Base-by-base conservation (phyloP, 2,329 filamentous ascomycete genomes). In the Cadophora gregata region DNA sequence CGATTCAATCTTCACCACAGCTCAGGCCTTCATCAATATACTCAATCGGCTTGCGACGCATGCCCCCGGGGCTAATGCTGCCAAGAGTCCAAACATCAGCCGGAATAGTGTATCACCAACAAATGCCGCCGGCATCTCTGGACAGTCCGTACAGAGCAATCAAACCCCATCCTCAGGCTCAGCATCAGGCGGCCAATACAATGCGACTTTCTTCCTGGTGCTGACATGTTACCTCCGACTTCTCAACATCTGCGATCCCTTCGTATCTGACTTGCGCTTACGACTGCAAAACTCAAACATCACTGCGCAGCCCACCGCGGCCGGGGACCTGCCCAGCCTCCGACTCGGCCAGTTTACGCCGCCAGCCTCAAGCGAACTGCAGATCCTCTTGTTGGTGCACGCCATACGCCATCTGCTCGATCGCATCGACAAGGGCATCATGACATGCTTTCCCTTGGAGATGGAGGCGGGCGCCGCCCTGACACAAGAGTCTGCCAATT, bases 201-300 rank as follows among this genome's bases (percentile, higher is more conserved):
- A 56, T 56, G 53, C 31, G 8, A 56, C 24, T 33, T 56, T 56
- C 31, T 56, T 56, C 31, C 53, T 56, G 16, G 53, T 56, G 29
- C 53, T 56, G 27, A 56, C 53, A 6, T 56, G 53, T 29, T 56
- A 56, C 16, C 53, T 56, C 19, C 53, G 53, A 36, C 53, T 56
- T 6, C 53, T 56, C 53, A 36, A 56, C 24, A 36, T 56, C 4
- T 36, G 27, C 27, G 27, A 56, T n/a, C 53, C 53, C 6, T 56
- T 56, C 53, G 29, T 56, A 29, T 14, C 53, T 24, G 53, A 56
- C 36, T 29, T 56, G 19, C 53, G 29, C 16, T 24, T 56, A 56
- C n/a, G 53, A n/a, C 53, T 56, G 53, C 53, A 56, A 12, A 56
- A 33, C 9, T 56, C 53, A 8, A 56, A 56, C 29, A 56, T 56